Evolutionary conservation across 1,139 yeast genomes (phyloP).

Genomic region (Saccharomycopsis hybrid): DNA sequence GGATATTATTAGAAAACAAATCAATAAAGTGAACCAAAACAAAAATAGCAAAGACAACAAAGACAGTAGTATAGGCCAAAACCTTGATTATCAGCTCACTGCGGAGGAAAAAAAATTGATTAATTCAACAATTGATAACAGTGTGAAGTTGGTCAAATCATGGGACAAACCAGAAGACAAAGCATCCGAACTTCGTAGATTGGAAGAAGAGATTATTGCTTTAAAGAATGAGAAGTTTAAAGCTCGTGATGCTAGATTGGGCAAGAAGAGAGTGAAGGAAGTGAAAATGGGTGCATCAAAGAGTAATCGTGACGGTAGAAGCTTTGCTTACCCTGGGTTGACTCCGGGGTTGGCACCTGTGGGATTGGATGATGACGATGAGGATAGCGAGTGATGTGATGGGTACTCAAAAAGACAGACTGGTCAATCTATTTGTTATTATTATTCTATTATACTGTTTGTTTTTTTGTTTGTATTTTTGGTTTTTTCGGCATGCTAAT

Average conservation of each 20-base stretch:
- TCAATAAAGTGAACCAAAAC: conserved; percentile 25
- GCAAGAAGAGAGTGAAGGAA: conserved; percentile 27
- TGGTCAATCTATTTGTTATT: too few relatives aligned
- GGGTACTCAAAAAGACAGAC: too few relatives aligned
- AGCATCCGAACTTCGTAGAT: conserved; percentile 40
- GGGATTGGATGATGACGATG: conserved; percentile 43
- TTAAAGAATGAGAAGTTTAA: conserved; percentile 27
- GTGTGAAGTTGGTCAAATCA: conserved; percentile 32
- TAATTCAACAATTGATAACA: conserved; percentile 42
- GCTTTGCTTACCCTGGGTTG: conserved; percentile 51
- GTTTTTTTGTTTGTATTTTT: too few relatives aligned
- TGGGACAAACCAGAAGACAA: conserved; percentile 40
- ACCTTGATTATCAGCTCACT: conserved; percentile 31
- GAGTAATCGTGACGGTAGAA: conserved; percentile 22
- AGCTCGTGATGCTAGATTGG: conserved; percentile 20
- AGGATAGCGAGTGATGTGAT: conserved; percentile 16
- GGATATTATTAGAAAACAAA: conserved; percentile 41
- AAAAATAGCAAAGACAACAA: not conserved
- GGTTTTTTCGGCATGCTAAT: too few relatives aligned
- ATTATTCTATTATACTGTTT: too few relatives aligned
- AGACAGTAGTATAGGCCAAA: too few relatives aligned
- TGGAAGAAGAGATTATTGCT: conserved; percentile 37
- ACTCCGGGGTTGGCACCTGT: conserved; percentile 94
- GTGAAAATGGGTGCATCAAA: conserved; percentile 23
- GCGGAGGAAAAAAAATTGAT: conserved; percentile 44